These are phyloP conservation scores for Volutella citrinella DNA, from an alignment of 2,329 filamentous ascomycete species.

Conservation along the genomic window DNA sequence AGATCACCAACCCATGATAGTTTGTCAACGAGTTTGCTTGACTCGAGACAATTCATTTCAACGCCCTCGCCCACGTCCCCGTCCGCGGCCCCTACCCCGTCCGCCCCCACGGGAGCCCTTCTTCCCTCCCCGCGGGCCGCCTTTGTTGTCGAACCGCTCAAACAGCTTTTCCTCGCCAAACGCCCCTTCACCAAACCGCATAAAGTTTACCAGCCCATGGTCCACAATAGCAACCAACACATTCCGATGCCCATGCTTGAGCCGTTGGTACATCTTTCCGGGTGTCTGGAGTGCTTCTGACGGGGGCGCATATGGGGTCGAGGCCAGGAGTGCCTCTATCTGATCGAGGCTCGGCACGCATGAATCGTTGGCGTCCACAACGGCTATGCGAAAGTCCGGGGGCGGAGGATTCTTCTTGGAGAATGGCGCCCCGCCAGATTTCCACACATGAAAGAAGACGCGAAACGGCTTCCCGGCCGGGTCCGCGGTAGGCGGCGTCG, in stretches of 20 bases:
- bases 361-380: constrained; percentile 72
- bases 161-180: constrained; percentile 76
- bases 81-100: constrained; percentile 31
- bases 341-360: constrained; percentile 71
- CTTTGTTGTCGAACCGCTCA: constrained; percentile 49
- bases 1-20: no score
- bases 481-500: constrained; percentile 21
- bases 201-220: constrained; percentile 83
- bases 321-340: constrained; percentile 67
- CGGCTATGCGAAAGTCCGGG: constrained; percentile 82
- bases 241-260: constrained; percentile 82
- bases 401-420: constrained; percentile 74
- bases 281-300: constrained; percentile 32
- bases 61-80: constrained; percentile 23
- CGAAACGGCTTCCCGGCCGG: constrained; percentile 57
- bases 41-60: no score
- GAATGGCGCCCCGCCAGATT: constrained; percentile 58
- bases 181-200: constrained; percentile 74
- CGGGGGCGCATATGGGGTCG: constrained; percentile 67
- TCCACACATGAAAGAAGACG: constrained; percentile 81
- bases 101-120: constrained; percentile 42
- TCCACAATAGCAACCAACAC: constrained; percentile 87
- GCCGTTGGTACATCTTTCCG: constrained; percentile 65
- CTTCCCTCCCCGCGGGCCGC: constrained; percentile 37
- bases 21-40: no score